Evolutionary conservation across 2,329 filamentous ascomycete genomes (phyloP).

Genomic region (Capronia coronata): DNA sequence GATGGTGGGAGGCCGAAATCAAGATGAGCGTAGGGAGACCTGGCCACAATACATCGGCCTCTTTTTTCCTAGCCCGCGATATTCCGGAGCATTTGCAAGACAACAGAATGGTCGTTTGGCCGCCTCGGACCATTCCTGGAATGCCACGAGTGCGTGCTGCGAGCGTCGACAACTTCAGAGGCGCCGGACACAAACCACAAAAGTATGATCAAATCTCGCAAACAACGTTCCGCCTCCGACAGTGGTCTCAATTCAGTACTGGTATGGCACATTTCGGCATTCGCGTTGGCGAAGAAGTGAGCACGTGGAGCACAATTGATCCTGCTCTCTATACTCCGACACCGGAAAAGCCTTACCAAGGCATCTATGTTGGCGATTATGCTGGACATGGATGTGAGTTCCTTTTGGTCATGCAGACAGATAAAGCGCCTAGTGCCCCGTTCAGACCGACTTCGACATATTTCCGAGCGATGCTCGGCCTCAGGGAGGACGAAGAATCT

Average conservation of each 20-base stretch:
- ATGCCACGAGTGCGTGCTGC: slow-evolving; percentile 50
- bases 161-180: slow-evolving; percentile 40
- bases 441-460: slow-evolving; percentile 32
- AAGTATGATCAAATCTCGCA: slow-evolving; percentile 57
- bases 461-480: slow-evolving; percentile 7
- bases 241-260: slow-evolving; percentile 63
- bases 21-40: slow-evolving; percentile 37
- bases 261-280: slow-evolving; percentile 35
- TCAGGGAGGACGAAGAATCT: neutral
- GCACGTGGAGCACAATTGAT: slow-evolving; percentile 67
- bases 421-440: slow-evolving; percentile 43
- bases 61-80: slow-evolving; percentile 59
- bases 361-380: slow-evolving; percentile 91
- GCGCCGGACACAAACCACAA: slow-evolving; percentile 45
- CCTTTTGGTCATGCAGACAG: slow-evolving; percentile 69
- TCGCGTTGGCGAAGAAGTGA: slow-evolving; percentile 48
- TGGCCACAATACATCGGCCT: slow-evolving; percentile 33
- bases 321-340: slow-evolving; percentile 74
- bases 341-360: slow-evolving; percentile 70
- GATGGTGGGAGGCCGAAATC: slow-evolving; percentile 38
- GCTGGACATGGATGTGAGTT: slow-evolving; percentile 85
- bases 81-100: slow-evolving; percentile 39
- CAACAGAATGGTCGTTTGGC: slow-evolving; percentile 59
- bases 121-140: slow-evolving; percentile 64
- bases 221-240: slow-evolving; percentile 64